Evolutionary conservation across 1,139 yeast species (phyloP).

Genomic region (Kazachstania sp.): DNA sequence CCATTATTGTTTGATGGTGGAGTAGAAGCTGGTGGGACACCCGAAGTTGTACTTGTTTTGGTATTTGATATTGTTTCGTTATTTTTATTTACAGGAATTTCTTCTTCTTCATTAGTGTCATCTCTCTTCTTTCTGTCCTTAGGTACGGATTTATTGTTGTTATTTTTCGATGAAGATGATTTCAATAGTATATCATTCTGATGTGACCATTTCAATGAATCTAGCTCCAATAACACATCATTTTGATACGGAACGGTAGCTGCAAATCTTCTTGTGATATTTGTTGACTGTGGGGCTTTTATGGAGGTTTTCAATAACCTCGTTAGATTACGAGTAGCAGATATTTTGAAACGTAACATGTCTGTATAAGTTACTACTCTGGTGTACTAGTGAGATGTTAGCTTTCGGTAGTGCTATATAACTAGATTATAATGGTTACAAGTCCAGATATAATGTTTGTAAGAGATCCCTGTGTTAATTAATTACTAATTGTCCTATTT

Average conservation of each 20-base stretch:
- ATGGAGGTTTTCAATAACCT: neutral
- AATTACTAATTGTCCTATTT: too few species aligned
- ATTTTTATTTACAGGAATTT: slow-evolving; percentile 2
- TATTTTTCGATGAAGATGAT: neutral
- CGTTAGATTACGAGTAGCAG: neutral
- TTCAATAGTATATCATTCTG: neutral
- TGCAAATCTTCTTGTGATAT: neutral
- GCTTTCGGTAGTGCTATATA: too few species aligned
- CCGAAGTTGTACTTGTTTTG: neutral
- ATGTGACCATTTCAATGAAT: neutral
- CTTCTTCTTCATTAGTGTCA: slow-evolving; percentile 5
- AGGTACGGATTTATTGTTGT: neutral
- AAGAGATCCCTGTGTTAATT: too few species aligned
- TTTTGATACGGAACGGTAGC: neutral
- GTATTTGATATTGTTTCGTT: neutral
- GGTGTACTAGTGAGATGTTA: neutral
- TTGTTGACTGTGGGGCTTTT: neutral
- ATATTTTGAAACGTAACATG: neutral
- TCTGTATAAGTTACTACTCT: neutral
- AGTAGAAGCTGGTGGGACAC: neutral
- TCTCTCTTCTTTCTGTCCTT: slow-evolving; percentile 5
- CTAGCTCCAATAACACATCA: neutral
- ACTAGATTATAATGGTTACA: too few species aligned
- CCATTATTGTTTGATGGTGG: slow-evolving; percentile 6
- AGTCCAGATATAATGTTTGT: too few species aligned